phyloP scores from a whole-genome alignment of 805 yeast genomes.

The Saccharomycopsis fermentans region DNA sequence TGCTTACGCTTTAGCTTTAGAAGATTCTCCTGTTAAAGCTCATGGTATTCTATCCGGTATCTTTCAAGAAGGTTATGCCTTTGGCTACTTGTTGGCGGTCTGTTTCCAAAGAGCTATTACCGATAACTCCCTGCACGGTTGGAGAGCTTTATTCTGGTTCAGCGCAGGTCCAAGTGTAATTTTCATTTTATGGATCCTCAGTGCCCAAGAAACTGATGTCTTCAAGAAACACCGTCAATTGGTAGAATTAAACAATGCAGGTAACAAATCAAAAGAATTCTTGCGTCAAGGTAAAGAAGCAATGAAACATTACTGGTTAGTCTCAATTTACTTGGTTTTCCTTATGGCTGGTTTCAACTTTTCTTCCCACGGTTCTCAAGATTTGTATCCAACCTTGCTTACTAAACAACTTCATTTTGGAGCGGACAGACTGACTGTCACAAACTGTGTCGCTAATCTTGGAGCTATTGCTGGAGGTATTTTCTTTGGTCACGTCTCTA shows the following conservation, averaged over 20 bases:
- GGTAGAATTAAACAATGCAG: conserved; percentile 19
- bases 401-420: conserved; percentile 40
- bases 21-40: conserved; percentile 49
- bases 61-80: conserved; percentile 47
- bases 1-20: conserved; percentile 56
- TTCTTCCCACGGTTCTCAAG: conserved; percentile 68
- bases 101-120: conserved; percentile 58
- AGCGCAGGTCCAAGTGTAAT: conserved; percentile 57
- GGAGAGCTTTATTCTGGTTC: conserved; percentile 72
- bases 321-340: conserved; percentile 45
- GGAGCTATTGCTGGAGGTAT: conserved; percentile 65
- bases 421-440: conserved; percentile 42
- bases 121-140: conserved; percentile 39
- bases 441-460: conserved; percentile 51
- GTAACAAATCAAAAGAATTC: conserved; percentile 12
- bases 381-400: conserved; percentile 56
- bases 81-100: conserved; percentile 58
- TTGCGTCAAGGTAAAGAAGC: conserved; percentile 23
- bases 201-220: conserved; percentile 51
- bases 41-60: conserved; percentile 55
- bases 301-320: conserved; percentile 47
- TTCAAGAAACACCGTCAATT: conserved; percentile 29
- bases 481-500: conserved; percentile 45
- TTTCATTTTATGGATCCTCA: conserved; percentile 46
- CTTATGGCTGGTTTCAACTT: conserved; percentile 64